Evolutionary conservation across 2,329 filamentous ascomycete genomes (phyloP), one percentile per base, ranked within the genome.

Genomic region (Trichoderma gracile): DNA sequence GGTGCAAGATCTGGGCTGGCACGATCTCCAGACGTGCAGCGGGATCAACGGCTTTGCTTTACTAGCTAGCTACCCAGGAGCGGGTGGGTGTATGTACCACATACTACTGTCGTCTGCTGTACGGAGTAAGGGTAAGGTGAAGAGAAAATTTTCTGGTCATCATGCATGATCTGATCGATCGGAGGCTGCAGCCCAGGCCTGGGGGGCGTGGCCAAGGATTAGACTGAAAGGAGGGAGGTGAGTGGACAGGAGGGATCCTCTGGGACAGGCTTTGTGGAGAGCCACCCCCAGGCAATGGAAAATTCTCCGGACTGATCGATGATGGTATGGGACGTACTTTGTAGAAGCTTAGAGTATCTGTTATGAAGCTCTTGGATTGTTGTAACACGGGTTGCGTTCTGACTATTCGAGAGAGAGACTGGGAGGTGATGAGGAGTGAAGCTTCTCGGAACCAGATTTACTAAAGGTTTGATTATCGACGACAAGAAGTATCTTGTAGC

Each of bases 1-100:
- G 49, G 38, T 21, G 33, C 23, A 52, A 53, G 42, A 46, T 54
- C 50, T 23, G n/a, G n/a, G n/a, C n/a, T n/a, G 25, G 30, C 42
- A 38, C 50, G 30, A 63, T 63, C 60, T 53, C 42, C 60, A 63
- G 50, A 47, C 50, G 42, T 63, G 50, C 59, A 63, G 40, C 52
- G 42, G 42, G 49, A 43, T 54, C 42, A 62, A 54, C 25, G 30
- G 56, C 30, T 30, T 10, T 46, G 59, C 45, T 61, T 21, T 46
- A n/a, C n/a, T n/a, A n/a, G n/a, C n/a, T n/a, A n/a, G n/a, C n/a
- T n/a, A 49, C 23, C 45, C 43, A 25, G 45, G 52, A 38, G 33
- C 25, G 62, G 62, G 55, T 17, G 9, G 25, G 9, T 12, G 47
- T n/a, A 19, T 25, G 25, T 45, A 55, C 45, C 59, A 64, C 43